Conservation (phyloP, 345 rosid genomes). For the Acer campestre region DNA sequence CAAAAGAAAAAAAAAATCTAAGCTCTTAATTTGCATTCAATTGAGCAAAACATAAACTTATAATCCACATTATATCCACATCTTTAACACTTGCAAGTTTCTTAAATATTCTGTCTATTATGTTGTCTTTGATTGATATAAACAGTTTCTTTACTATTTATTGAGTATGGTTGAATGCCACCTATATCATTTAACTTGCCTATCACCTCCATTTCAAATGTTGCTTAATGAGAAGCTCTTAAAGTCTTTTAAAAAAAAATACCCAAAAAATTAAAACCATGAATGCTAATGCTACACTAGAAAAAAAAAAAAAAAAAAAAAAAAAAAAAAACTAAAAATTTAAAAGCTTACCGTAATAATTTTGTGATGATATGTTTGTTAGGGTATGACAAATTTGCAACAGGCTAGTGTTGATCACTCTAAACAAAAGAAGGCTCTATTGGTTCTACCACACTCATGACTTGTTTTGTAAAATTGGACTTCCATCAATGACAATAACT, state of each 20-base stretch:
- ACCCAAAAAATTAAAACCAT: background rate
- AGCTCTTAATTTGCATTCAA: no score
- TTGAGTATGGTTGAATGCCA: background rate
- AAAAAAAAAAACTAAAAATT: background rate
- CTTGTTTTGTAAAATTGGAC: constrained; percentile 12
- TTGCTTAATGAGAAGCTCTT: constrained; percentile 11
- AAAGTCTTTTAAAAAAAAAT: background rate
- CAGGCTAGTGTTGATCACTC: background rate
- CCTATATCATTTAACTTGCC: background rate
- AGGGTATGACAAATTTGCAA: background rate
- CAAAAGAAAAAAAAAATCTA: no score
- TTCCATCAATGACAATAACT: background rate
- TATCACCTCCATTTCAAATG: background rate
- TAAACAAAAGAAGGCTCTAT: constrained; percentile 1
- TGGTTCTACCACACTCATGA: background rate
- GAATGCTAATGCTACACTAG: no score
- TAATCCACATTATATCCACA: no score
- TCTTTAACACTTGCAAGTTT: no score
- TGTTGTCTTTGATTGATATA: background rate
- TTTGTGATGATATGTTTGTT: background rate
- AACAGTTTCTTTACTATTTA: background rate
- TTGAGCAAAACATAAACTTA: no score
- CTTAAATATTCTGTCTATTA: no score
- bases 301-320: no score
- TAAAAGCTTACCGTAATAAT: constrained; percentile 4